Evolutionary conservation across 805 yeast genomes (phyloP), one percentile per base, ranked within the genome.

Genomic region (Metschnikowia chrysomelidarum): DNA sequence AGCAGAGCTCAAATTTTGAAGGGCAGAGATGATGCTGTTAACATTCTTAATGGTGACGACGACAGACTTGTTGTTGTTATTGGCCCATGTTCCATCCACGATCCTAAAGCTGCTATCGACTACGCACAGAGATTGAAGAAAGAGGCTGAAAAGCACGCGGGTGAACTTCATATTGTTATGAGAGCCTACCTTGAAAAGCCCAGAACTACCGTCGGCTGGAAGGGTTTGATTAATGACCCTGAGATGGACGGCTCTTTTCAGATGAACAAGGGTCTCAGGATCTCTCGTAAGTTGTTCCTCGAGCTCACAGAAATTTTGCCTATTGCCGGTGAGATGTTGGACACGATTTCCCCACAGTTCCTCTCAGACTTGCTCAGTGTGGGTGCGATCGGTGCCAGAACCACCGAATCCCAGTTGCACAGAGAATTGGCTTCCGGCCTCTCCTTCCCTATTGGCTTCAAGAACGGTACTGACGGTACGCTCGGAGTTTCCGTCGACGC

Each of bases 141-240:
- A 41, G 67, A 87, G 38, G 69, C 87, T 23, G 83, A 79, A 23
- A 86, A 85, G 60, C 74, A 86, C 45, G 62, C 78, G 43, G 77
- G 71, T 36, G 98, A 91, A 48, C 72, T 91, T 38, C 83, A 81
- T 37, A 76, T 91, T 40, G 76, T 91, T 46, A 91, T 91, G 98
- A 83, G 98, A 71, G 98, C 98, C 5, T 91, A 91, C 75, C 74
- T 91, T 50, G 98, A 91, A 69, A 91, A 91, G 67, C 98, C 98
- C 55, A 83, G 98, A 73, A 91, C 98, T 46, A 91, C 98, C 16
- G 98, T 91, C 36, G 98, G 98, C 47, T 91, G 98, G 98, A 91
- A 91, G 67, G 98, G 98, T 54, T 73, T 91, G 54, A 88, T 91
- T 60, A 91, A 91, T 63, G 98, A 91, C 65, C 98, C 98, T 30